Percentiles rank a stretch among this genome's conserved stretches.
Conservation (phyloP, 2,329 filamentous ascomycete genomes). For the Thielaviopsis punctulata region DNA sequence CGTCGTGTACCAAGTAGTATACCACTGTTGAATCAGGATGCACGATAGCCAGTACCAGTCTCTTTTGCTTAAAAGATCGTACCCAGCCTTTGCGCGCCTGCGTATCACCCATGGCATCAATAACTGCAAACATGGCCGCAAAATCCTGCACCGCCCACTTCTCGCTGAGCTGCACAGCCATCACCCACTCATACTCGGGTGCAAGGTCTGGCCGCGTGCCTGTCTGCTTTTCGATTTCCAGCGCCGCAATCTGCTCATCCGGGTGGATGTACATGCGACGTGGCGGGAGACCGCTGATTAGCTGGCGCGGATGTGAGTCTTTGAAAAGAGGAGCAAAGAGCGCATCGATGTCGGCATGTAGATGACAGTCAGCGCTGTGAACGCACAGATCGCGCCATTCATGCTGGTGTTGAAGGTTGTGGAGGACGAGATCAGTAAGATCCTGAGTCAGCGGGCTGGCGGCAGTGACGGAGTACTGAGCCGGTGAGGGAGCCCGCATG, state of each 20-base stretch:
- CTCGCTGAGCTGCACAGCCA: constrained; percentile 56
- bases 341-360: background rate
- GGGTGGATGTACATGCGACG: constrained; percentile 61
- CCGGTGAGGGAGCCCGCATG: background rate
- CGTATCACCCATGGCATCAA: constrained; percentile 20
- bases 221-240: constrained; percentile 39
- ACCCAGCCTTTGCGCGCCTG: constrained; percentile 22
- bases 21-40: constrained; percentile 70
- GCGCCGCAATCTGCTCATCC: constrained; percentile 60
- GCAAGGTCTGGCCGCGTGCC: constrained; percentile 28
- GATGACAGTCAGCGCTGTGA: constrained; percentile 24
- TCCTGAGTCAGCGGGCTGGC: constrained; percentile 9
- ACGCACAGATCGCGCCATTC: constrained; percentile 49
- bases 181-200: constrained; percentile 56
- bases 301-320: constrained; percentile 26
- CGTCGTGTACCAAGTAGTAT: constrained; percentile 73
- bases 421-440: constrained; percentile 33
- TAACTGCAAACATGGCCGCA: constrained; percentile 50
- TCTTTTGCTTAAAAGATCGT: constrained; percentile 37
- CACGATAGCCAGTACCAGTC: constrained; percentile 55
- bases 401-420: constrained; percentile 61
- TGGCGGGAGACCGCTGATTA: constrained; percentile 59
- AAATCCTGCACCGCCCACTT: constrained; percentile 52
- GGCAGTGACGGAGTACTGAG: background rate
- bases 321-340: constrained; percentile 4